A percentile compares a stretch with the other conserved stretches of the same genome.
Conservation (phyloP, 2,329 filamentous ascomycete species). For the Fusarium staphyleae region DNA sequence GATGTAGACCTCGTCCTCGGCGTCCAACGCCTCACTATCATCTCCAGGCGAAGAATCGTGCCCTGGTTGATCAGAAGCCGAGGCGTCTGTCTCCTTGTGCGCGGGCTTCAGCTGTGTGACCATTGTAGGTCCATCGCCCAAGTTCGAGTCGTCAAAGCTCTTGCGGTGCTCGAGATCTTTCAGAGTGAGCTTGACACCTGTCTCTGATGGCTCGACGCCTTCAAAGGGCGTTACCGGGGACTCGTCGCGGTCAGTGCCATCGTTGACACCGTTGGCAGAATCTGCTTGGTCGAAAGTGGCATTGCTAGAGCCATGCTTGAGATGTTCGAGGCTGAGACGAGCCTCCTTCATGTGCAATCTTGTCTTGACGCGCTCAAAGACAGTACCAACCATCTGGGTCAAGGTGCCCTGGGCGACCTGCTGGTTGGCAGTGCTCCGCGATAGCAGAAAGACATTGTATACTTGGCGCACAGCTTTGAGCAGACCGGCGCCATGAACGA, state of each 20-base stretch:
- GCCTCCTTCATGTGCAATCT: conserved; percentile 88
- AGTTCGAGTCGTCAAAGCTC: conserved; percentile 72
- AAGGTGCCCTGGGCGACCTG: conserved; percentile 96
- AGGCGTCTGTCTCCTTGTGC: conserved; percentile 50
- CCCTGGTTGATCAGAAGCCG: conserved; percentile 61
- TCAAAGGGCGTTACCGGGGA: conserved; percentile 46
- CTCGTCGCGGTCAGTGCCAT: conserved; percentile 49
- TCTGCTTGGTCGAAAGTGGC: conserved; percentile 58
- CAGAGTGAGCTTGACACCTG: conserved; percentile 65
- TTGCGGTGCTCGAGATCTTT: conserved; percentile 73
- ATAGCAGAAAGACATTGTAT: conserved; percentile 98
- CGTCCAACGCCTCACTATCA: conserved; percentile 65
- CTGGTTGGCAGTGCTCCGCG: conserved; percentile 92
- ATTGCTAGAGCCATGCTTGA: conserved; percentile 62
- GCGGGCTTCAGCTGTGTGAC: conserved; percentile 66
- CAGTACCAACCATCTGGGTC: conserved; percentile 98
- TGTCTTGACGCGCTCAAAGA: conserved; percentile 92
- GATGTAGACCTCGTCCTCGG: conserved; percentile 94
- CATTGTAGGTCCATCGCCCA: conserved; percentile 72
- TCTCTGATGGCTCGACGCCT: conserved; percentile 42
- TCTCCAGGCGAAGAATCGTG: conserved; percentile 64
- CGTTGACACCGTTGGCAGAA: conserved; percentile 46
- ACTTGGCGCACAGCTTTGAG: conserved; percentile 97
- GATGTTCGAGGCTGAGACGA: conserved; percentile 64
- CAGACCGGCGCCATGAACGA: conserved; percentile 94